These are phyloP conservation scores for Pseudogymnoascus sp. DNA, from an alignment of 2,329 filamentous ascomycete species.

Conservation along the genomic window DNA sequence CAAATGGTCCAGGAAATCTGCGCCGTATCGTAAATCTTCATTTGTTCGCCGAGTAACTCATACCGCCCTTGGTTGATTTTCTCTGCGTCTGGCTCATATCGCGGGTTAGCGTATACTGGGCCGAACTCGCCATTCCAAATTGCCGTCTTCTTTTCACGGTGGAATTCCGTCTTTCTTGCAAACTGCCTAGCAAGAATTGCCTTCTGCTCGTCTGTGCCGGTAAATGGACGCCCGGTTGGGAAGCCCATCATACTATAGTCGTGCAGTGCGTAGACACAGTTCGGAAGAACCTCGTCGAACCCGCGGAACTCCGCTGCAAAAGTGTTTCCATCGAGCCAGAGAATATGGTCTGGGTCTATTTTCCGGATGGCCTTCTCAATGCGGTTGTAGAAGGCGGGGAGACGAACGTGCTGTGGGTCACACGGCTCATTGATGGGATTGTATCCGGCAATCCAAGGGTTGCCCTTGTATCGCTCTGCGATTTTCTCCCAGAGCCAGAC, in stretches of 20 bases:
- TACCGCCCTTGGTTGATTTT: constrained; percentile 36
- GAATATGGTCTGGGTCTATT: constrained; percentile 40
- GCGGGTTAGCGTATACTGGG: constrained; percentile 30
- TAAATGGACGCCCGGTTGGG: constrained; percentile 34
- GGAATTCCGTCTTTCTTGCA: constrained; percentile 41
- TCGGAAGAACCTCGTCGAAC: constrained; percentile 37
- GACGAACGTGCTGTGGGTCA: constrained; percentile 39
- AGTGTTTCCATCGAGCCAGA: constrained; percentile 39
- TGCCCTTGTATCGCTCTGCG: constrained; percentile 37
- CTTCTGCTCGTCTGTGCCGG: constrained; percentile 36
- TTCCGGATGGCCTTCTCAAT: constrained; percentile 39
- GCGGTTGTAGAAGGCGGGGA: constrained; percentile 40
- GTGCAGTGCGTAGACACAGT: constrained; percentile 39
- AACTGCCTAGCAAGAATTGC: constrained; percentile 35
- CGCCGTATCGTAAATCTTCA: constrained; percentile 44
- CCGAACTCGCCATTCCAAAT: constrained; percentile 50
- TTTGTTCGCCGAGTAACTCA: constrained; percentile 37
- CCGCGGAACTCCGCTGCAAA: constrained; percentile 39
- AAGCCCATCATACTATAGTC: constrained; percentile 40
- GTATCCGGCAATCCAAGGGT: constrained; percentile 44
- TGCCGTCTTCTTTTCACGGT: constrained; percentile 34
- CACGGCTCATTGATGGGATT: constrained; percentile 46
- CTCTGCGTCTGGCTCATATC: constrained; percentile 28
- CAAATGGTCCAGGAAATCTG: constrained; percentile 49
- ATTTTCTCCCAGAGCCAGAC: constrained; percentile 44